Base-by-base conservation (phyloP, 2,329 filamentous ascomycete species). In the Cordyceps farinosa region DNA sequence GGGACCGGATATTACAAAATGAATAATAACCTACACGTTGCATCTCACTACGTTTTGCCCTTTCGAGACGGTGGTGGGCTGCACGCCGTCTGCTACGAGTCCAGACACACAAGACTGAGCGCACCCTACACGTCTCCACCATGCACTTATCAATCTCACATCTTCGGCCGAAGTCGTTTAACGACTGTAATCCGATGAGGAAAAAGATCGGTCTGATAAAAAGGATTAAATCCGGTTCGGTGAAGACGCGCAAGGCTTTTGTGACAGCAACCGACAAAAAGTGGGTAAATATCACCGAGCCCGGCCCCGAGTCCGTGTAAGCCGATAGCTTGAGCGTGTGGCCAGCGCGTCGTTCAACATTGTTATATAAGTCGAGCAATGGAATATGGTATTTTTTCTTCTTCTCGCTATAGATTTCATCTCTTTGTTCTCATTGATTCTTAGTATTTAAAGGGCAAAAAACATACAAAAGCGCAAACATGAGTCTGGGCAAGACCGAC, bases 1-100 rank as follows among this genome's bases (percentile, higher is more conserved):
- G 52, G 44, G 36, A 50, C 44, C 42, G 45, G 45, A 51, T 47
- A 38, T 36, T 36, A 62, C 34, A 50, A 56, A 42, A 56, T 62
- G 45, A 56, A 62, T 40, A 62, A 44, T 51, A 51, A 54, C 60
- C 60, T 62, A 56, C 17, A 17, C 48, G 40, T 53, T 36, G 29
- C 11, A 42, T 36, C 17, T 42, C 29, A 45, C n/a, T 29, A 6
- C 27, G 13, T 42, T 8, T 40, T 13, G 38, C 15, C 13, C 1
- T 5, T 29, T 5, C 4, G n/a, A 29, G 9, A 3, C 9, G 8
- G 38, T 15, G 9, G 15, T 13, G 15, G 38, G 38, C 9, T 15
- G 10, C 11, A 40, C 15, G 5, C 38, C 13, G 15, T 15, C 15
- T 15, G 13, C 11, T 4, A 40, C 38, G 38, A 22, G 22, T 15